Base-by-base conservation (phyloP, 2,329 filamentous ascomycete genomes). In the Colletotrichum somersetense region DNA sequence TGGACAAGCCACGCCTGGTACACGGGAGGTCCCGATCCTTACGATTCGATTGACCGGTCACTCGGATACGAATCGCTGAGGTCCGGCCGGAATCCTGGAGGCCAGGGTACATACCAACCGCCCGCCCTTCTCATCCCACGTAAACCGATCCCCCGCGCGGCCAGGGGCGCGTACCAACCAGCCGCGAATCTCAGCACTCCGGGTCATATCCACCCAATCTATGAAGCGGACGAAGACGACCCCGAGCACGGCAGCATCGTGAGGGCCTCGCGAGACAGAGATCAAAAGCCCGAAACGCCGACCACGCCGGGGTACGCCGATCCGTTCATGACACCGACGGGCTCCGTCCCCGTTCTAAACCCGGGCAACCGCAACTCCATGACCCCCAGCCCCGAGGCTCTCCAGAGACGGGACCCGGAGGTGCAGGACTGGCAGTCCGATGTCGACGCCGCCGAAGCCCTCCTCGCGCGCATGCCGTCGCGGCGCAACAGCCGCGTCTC, bases 371-470 rank as follows among this genome's bases (percentile, higher is more conserved):
- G 82, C 42, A 78, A 75, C 2, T 80, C 81, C 1, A 76, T 77
- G 46, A 83, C 82, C 3, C 83, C 83, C 0, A 85, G 82, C 65
- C 83, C 84, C 1, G 84, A 87, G n/a, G 76, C 78, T 50, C 71
- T 75, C 44, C 72, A 55, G 74, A 75, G 74, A 33, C 77, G 73
- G 63, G 86, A 90, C 74, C 85, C 85, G 0, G 88, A 89, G 42
- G 88, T 90, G 2, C 86, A 87, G 67, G 86, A 87, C 73, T 90
- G 88, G 88, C 87, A 89, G 57, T 84, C 85, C 0, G 87, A 89
- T 46, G 83, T 89, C 1, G 87, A 89, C 72, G 86, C 85, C 2
- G 85, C 86, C 1, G 87, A 89, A 72, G 83, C 85, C 1, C 80
- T 90, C 11, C 81, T 89, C 23, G 81, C 84, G 2, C 84, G 83